Percentiles rank a stretch among this genome's conserved stretches.
Conservation (phyloP, 345 rosid genomes). For the Lepidium sativum region DNA sequence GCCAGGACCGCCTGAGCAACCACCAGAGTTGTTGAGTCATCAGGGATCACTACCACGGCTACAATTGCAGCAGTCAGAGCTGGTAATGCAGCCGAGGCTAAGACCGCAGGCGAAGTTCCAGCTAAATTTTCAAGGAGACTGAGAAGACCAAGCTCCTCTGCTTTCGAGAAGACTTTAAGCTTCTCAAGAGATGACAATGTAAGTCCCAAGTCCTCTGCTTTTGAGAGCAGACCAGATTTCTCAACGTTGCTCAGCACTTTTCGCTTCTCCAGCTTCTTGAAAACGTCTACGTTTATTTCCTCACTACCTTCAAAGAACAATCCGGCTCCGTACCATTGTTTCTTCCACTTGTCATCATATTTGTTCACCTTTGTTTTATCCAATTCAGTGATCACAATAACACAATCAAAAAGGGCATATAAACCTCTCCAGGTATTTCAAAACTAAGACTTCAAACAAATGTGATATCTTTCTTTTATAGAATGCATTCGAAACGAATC, state of each 20-base stretch:
- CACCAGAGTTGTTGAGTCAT: slow-evolving; percentile 64
- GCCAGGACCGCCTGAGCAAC: slow-evolving; percentile 60
- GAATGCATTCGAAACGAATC: too few relatives aligned
- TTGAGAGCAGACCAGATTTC: slow-evolving; percentile 74
- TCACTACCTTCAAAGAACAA: slow-evolving; percentile 83
- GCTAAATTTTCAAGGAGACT: slow-evolving; percentile 68
- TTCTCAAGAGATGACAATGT: slow-evolving; percentile 87
- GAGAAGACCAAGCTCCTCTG: slow-evolving; percentile 82
- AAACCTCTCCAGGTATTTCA: background rate
- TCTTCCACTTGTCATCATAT: slow-evolving; percentile 59
- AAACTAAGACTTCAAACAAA: background rate
- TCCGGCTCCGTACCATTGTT: slow-evolving; percentile 90
- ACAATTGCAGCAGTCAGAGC: slow-evolving; percentile 62
- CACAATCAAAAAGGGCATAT: background rate
- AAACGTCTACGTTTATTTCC: slow-evolving; percentile 73
- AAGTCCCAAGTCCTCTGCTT: slow-evolving; percentile 67
- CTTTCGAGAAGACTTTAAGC: slow-evolving; percentile 73
- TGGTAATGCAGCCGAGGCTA: slow-evolving; percentile 79
- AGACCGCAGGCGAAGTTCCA: slow-evolving; percentile 47
- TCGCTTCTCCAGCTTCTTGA: slow-evolving; percentile 80
- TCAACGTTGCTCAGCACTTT: slow-evolving; percentile 85
- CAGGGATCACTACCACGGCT: slow-evolving; percentile 66
- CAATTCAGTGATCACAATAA: background rate
- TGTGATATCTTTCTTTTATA: background rate
- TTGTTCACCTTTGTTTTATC: slow-evolving; percentile 52